Base-by-base conservation (phyloP, 768 basidiomycete species). In the Mycena epipterygia region DNA sequence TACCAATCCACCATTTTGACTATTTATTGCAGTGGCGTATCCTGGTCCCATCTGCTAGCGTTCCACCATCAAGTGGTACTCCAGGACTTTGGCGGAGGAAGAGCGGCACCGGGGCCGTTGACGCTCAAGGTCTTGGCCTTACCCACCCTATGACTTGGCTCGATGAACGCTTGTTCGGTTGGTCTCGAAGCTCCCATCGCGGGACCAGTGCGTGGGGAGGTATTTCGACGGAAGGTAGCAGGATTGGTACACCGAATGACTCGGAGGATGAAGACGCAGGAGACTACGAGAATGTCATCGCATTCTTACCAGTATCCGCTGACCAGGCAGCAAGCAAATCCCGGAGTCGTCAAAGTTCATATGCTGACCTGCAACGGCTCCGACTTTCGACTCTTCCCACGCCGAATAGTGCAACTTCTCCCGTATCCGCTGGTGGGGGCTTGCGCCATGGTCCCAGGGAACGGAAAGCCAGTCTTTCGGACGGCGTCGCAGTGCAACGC, bases 81-180 rank as follows among this genome's bases (percentile, higher is more conserved):
- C 88, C 91, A 21, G 94, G 93, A 13, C 76, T 95, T 53, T 93
- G 93, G 89, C 86, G 91, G 69, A 85, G 95, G 46, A 95, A 94
- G 83, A 93, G 91, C 74, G 89, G 90, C 46, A 91, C 88, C 48
- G 93, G 93, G 27, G 93, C 91, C 37, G 90, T 94, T 17, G 93
- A 94, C 78, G 92, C 92, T 0, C 93, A 95, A 82, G 94, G 93
- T 59, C 89, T 92, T 59, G 88, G 95, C 32, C 86, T 97, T 37
- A 93, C 89, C 11, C 95, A 98, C 81, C 96, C 96, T 0, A 96
- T 97, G 93, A 91, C 92, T 16, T 96, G 95, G 95, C 87, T 97
- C 21, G 96, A 97, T 78, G 96, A 97, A 80, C 90, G 94, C 8
- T 86, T 98, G 29, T 98, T 97, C 77, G 96, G 95, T 49, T 97